Evolutionary conservation across 306 rosid genomes (phyloP), one percentile per base, ranked within the genome.

Genomic region (Nissolia schottii): DNA sequence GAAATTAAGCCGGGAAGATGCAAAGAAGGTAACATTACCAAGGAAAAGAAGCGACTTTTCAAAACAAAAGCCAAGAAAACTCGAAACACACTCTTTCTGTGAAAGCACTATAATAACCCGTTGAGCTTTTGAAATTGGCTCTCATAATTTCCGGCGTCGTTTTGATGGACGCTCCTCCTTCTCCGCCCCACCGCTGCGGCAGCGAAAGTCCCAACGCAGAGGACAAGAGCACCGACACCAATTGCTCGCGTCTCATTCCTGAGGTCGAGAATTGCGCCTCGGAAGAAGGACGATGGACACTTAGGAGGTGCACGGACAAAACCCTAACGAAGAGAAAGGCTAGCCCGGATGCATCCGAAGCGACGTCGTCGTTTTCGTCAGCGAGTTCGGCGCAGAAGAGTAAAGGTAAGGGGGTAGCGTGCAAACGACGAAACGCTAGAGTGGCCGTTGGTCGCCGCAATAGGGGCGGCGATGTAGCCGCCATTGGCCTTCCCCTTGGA

Each of bases 401-500:
- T 18, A 79, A 50, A 38, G 32, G 69, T 7, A 46, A 63, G 23
- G 71, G 77, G 20, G 77, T 86, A 22, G 38, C 45, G 28, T 71
- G 67, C 70, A 87, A 81, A 73, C 95, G 93, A 79, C 90, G 93
- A 8, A 78, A 57, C 86, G 83, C 86, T 73, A 86, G 76, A 60
- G 16, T 83, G 22, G 48, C 67, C 2, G 49, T 77, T 35, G 58
- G 79, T 45, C 86, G 87, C 38, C 88, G 90, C 12, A 67, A 18
- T 37, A 75, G 78, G 70, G 64, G 53, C 16, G 64, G 53, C 16
- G 80, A 72, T 61, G 80, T 88, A 0, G 85, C 80, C 12, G 77
- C 84, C 3, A 82, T 94, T 55, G 92, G 92, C 49, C 83, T 85
- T 66, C 93, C 88, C 29, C 79, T 94, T 19, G 99, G 97, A 59